A percentile compares a stretch with the other conserved stretches of the same genome.
Conservation (phyloP, 208 protist genomes). For the Wallacemonas sp. region DNA sequence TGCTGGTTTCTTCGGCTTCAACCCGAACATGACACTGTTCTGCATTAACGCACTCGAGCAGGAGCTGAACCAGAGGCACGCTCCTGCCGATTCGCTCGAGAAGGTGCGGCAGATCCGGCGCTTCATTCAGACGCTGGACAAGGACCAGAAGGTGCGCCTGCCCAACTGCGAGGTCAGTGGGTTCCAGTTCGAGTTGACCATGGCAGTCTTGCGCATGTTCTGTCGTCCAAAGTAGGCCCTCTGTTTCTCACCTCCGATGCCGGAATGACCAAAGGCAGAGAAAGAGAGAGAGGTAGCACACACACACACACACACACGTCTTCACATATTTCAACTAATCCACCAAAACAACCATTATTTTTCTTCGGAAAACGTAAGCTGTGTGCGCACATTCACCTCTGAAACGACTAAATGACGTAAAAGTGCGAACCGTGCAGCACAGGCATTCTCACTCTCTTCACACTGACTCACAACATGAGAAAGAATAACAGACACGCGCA, state of each 20-base stretch:
- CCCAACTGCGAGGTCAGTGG: conserved; percentile 25
- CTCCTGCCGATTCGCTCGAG: conserved; percentile 46
- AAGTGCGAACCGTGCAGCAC: too few relatives aligned
- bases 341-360: not conserved
- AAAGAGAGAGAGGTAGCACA: not conserved
- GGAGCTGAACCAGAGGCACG: conserved; percentile 60
- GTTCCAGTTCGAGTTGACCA: conserved; percentile 61
- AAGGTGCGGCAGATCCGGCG: conserved; percentile 63
- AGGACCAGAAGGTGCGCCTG: conserved; percentile 7
- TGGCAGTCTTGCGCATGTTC: conserved; percentile 66
- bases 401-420: too few relatives aligned
- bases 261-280: too few relatives aligned
- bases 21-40: conserved; percentile 83
- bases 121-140: conserved; percentile 33
- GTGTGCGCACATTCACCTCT: too few relatives aligned
- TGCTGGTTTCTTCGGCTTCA: conserved; percentile 83
- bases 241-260: too few relatives aligned
- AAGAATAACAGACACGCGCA: too few relatives aligned
- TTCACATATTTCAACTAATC: conserved; percentile 2
- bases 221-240: conserved; percentile 50
- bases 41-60: conserved; percentile 78
- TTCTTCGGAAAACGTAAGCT: too few relatives aligned
- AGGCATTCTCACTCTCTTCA: too few relatives aligned
- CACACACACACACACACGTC: not conserved
- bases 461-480: too few relatives aligned